These are phyloP conservation scores for Saraca asoca DNA, from an alignment of 331 rosid species.

Conservation along the genomic window DNA sequence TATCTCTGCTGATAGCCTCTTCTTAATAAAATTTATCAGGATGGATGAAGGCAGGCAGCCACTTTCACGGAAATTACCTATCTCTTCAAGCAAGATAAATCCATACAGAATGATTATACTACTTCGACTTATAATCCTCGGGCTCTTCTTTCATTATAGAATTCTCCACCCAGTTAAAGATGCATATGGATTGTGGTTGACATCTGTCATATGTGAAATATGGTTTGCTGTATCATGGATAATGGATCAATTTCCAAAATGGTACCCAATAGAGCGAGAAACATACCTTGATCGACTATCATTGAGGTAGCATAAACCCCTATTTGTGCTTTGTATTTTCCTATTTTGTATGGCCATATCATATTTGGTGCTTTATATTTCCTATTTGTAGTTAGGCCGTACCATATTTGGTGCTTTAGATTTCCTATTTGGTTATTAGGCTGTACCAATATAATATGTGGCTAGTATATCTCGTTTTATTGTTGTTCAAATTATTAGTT, in stretches of 20 bases:
- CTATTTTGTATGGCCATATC: no score
- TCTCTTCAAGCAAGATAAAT: constrained; percentile 69
- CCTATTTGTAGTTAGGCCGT: no score
- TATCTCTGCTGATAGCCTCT: constrained; percentile 25
- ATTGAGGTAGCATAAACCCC: constrained; percentile 48
- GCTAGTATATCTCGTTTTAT: no score
- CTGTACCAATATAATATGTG: no score
- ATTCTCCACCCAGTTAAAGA: constrained; percentile 64
- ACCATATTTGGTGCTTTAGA: no score
- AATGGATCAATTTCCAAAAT: constrained; percentile 76
- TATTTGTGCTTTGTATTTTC: not conserved
- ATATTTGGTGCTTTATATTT: no score
- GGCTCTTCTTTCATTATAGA: constrained; percentile 81
- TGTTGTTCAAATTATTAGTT: no score
- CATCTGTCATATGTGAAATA: constrained; percentile 77
- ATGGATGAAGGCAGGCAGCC: constrained; percentile 92
- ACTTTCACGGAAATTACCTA: constrained; percentile 65
- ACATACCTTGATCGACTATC: constrained; percentile 82
- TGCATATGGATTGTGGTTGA: constrained; percentile 79
- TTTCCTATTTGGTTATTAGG: no score
- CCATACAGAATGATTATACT: constrained; percentile 76
- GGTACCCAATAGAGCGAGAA: constrained; percentile 71
- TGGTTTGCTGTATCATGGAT: constrained; percentile 90
- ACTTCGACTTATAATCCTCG: constrained; percentile 61
- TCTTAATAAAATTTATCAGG: constrained; percentile 42